A percentile compares a stretch with the other conserved stretches of the same genome.
phyloP scores from a whole-genome alignment of 2,329 filamentous ascomycete species.

The Ophiostoma quercus region DNA sequence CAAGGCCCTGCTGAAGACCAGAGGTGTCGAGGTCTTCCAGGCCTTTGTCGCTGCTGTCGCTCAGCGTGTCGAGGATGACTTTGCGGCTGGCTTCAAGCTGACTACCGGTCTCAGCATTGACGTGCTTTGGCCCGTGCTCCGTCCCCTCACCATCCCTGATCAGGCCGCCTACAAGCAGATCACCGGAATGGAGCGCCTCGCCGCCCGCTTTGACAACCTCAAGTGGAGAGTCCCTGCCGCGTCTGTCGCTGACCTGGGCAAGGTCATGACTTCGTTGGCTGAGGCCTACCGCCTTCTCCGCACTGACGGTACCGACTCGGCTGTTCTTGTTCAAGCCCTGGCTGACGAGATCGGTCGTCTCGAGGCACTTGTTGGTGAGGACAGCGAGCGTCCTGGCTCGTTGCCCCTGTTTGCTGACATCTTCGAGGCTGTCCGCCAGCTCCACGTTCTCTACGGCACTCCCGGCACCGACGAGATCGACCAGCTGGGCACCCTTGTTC shows the following conservation, averaged over 20 bases:
- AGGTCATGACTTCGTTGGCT: conserved; percentile 50
- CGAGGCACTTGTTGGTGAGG: conserved; percentile 42
- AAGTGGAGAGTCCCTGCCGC: conserved; percentile 52
- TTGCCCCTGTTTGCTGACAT: conserved; percentile 51
- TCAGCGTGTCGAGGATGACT: conserved; percentile 48
- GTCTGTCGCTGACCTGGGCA: conserved; percentile 47
- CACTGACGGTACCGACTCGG: conserved; percentile 32
- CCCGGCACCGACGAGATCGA: conserved; percentile 17
- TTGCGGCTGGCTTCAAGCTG: conserved; percentile 65
- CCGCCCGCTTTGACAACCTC: conserved; percentile 54
- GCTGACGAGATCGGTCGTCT: conserved; percentile 48
- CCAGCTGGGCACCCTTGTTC: conserved; percentile 33
- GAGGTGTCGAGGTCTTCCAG: conserved; percentile 18
- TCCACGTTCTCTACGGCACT: conserved; percentile 40
- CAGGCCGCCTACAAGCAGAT: conserved; percentile 43
- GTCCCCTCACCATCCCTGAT: conserved; percentile 55
- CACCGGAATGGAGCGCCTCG: conserved; percentile 51
- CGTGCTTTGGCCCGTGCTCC: conserved; percentile 65
- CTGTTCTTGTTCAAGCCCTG: conserved; percentile 47
- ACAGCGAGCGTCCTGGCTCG: conserved; percentile 44
- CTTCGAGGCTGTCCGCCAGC: conserved; percentile 55
- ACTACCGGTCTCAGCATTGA: conserved; percentile 77
- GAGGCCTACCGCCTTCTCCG: conserved; percentile 54
- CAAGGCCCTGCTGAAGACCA: not conserved
- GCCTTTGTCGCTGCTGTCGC: conserved; percentile 41